Conservation (phyloP, 495 filamentous ascomycete species). For the Penicillium malachiteum region DNA sequence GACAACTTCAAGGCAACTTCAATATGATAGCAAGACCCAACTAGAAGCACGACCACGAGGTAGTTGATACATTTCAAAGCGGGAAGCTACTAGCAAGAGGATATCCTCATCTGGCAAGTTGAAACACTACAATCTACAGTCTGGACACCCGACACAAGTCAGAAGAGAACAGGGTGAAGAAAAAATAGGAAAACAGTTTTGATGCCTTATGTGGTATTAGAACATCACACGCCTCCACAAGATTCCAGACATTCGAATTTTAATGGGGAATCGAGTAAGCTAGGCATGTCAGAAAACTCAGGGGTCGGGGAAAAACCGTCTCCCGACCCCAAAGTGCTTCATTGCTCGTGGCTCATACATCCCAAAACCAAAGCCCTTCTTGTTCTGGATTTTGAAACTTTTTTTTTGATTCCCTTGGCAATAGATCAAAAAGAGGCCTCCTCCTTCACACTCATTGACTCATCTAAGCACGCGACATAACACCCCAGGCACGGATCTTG, state of each 20-base stretch:
- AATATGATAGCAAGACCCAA: too few species aligned
- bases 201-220: slow-evolving; percentile 46
- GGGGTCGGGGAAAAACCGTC: slow-evolving; percentile 13
- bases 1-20: too few species aligned
- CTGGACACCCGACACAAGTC: not conserved
- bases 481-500: slow-evolving; percentile 98
- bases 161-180: slow-evolving; percentile 9
- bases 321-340: slow-evolving; percentile 34
- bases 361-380: slow-evolving; percentile 46
- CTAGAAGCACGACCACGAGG: too few species aligned
- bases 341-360: slow-evolving; percentile 54
- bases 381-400: slow-evolving; percentile 31
- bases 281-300: slow-evolving; percentile 42
- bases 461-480: slow-evolving; percentile 69
- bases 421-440: slow-evolving; percentile 37
- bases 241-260: slow-evolving; percentile 38
- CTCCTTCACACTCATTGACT: slow-evolving; percentile 23
- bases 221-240: slow-evolving; percentile 42
- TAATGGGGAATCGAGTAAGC: slow-evolving; percentile 38
- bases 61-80: not conserved
- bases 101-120: too few species aligned
- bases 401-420: slow-evolving; percentile 36
- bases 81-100: not conserved
- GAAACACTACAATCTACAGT: not conserved
- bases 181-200: slow-evolving; percentile 38